Percentiles rank a stretch among this genome's conserved stretches.
These are phyloP conservation scores for Neostapfia colusana DNA, from an alignment of 176 grass and related monocot genomes.

Conservation along the genomic window DNA sequence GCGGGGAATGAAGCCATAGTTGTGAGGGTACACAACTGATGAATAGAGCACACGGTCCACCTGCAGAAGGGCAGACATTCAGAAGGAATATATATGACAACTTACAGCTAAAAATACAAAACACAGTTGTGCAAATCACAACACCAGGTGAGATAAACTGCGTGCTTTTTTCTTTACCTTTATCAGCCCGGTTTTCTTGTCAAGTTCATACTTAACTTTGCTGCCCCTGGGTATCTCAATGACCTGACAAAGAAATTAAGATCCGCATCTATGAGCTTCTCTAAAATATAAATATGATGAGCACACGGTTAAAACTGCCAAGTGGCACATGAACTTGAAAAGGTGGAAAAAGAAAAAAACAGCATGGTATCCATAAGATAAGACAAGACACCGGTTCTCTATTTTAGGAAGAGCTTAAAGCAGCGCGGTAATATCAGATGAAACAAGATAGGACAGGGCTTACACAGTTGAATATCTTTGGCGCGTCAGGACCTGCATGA, in stretches of 20 bases:
- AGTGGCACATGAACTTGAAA: background rate
- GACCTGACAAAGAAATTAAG: constrained; percentile 49
- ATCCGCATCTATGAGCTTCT: background rate
- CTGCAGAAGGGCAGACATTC: constrained; percentile 32
- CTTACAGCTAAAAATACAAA: background rate
- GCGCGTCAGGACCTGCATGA: constrained; percentile 77
- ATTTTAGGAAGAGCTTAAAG: background rate
- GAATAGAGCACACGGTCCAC: constrained; percentile 96
- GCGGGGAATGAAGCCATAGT: constrained; percentile 97
- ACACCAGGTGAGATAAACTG: background rate
- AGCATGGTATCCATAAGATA: background rate
- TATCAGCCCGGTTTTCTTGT: constrained; percentile 98
- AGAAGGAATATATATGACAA: constrained; percentile 8
- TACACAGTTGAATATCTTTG: constrained; percentile 93
- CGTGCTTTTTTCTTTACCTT: constrained; percentile 44
- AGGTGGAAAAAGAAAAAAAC: background rate
- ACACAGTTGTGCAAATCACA: background rate
- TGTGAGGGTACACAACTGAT: constrained; percentile 95
- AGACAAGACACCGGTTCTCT: background rate
- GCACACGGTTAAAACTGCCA: background rate
- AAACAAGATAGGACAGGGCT: constrained; percentile 33
- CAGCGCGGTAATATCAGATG: background rate
- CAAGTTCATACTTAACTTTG: constrained; percentile 98
- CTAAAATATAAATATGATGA: background rate
- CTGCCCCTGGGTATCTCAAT: constrained; percentile 90